Percentiles rank a stretch among this genome's conserved stretches.
These are phyloP conservation scores for Eleusine coracana DNA, from an alignment of 176 grass and related monocot species.

Conservation along the genomic window DNA sequence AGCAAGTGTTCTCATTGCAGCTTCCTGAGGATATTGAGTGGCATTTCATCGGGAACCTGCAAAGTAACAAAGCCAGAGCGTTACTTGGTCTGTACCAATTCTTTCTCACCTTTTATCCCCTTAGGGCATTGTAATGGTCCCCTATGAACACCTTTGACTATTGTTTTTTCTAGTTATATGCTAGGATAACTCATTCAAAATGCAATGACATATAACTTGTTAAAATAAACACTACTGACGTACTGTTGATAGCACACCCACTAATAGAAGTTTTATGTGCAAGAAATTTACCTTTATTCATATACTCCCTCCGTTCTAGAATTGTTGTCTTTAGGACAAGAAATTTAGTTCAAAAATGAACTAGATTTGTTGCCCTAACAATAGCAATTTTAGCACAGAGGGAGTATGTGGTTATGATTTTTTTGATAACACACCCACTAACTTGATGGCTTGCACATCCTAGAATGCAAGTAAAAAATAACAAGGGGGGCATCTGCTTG, in stretches of 20 bases:
- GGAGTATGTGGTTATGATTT: not conserved
- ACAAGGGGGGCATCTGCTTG: not conserved
- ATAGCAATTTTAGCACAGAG: no score
- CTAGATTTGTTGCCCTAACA: no score
- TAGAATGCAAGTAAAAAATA: not conserved
- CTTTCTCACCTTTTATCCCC: not conserved
- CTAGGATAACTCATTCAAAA: not conserved
- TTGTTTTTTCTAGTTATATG: not conserved
- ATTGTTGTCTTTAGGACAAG: no score
- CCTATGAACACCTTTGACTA: not conserved
- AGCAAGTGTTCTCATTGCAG: slow-evolving; percentile 51
- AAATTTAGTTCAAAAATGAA: no score
- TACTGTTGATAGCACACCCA: not conserved
- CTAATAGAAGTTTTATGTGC: not conserved
- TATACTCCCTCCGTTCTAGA: no score
- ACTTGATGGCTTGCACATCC: not conserved
- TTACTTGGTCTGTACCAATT: slow-evolving; percentile 59
- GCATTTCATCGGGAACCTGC: slow-evolving; percentile 96
- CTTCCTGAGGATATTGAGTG: slow-evolving; percentile 93
- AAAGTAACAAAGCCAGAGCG: slow-evolving; percentile 90
- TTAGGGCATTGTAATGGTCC: not conserved
- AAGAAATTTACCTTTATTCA: not conserved
- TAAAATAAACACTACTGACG: not conserved
- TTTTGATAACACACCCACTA: not conserved
- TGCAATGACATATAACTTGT: not conserved